These are phyloP conservation scores for Miscanthus sacchariflorus DNA, from an alignment of 202 grass and related monocot species.

Conservation along the genomic window DNA sequence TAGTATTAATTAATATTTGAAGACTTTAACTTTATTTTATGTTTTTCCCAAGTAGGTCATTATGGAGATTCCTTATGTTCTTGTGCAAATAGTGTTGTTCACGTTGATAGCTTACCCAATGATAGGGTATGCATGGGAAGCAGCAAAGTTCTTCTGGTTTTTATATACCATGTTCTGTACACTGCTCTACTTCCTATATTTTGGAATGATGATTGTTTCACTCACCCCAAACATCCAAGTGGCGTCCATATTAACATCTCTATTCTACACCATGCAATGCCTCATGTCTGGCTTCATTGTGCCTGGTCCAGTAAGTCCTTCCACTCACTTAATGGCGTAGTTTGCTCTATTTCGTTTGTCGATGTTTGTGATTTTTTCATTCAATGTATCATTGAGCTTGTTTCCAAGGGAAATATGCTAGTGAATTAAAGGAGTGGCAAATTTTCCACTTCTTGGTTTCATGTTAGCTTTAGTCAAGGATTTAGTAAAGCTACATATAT, in stretches of 20 bases:
- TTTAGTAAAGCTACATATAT: neutral
- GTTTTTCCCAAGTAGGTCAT: conserved; percentile 43
- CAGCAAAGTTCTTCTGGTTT: conserved; percentile 63
- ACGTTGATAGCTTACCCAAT: conserved; percentile 59
- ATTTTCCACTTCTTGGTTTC: neutral
- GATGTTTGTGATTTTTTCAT: neutral
- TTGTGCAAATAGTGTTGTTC: conserved; percentile 46
- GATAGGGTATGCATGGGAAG: conserved; percentile 64
- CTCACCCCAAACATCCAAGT: conserved; percentile 67
- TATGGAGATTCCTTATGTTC: conserved; percentile 65
- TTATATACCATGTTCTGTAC: conserved; percentile 63
- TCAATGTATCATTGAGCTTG: neutral
- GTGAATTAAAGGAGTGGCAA: too few relatives aligned
- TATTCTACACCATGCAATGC: conserved; percentile 57
- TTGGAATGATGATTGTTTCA: conserved; percentile 75
- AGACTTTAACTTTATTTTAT: neutral
- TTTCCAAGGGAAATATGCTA: neutral
- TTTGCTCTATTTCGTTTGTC: neutral
- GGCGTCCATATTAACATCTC: conserved; percentile 57
- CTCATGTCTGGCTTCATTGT: conserved; percentile 62
- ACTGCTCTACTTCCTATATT: conserved; percentile 57
- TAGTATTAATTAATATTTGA: neutral
- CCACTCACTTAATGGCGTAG: neutral
- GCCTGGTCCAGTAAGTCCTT: conserved; percentile 58
- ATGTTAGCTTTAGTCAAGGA: neutral